Base-by-base conservation (phyloP, 768 basidiomycete species). In the Xanthoconium purpureum region DNA sequence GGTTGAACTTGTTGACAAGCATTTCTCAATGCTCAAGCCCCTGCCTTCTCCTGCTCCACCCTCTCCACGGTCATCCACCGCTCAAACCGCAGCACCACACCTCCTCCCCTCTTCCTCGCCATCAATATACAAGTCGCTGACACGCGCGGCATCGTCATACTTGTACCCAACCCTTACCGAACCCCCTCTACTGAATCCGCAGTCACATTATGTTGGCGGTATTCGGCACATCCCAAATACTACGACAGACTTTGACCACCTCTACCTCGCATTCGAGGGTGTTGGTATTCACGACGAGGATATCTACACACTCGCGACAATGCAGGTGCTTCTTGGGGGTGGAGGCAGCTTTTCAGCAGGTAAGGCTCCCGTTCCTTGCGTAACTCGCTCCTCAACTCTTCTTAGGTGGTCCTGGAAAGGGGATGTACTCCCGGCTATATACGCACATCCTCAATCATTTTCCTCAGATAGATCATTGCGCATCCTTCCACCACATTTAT, bases 381-480 rank as follows among this genome's bases (percentile, higher is more conserved):
- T 50, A 48, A 44, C 30, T 35, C 5, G 18, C 33, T 38, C 55
- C 58, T 53, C 51, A 62, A 28, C 50, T 37, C 48, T 50, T 24
- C 8, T 4, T 63, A 82, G 94, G 96, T 60, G 96, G 96, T 5
- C 96, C 96, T 3, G 96, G 96, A 15, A 98, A 98, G 77, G 96
- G 96, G 64, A 98, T 98, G 96, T 98, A 97, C 79, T 94, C 94
- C 35, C 88, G 96, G 28, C 75, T 98, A 30, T 98, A 98, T 77
- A 96, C 94, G 11, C 87, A 94, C 68, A 93, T 98, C 65, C 85
- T 98, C 55, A 98, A 98, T 71, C 89, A 91, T 67, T 91, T 94
- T 76, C 84, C 93, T 49, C 87, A 91, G 66, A 83, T 98, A 65
- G 96, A 98, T 71, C 92, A 94, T 71, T 98, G 95, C 71, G 88